Evolutionary conservation across 352 stramenopile species (phyloP).

Genomic region (Pythium insidiosum): DNA sequence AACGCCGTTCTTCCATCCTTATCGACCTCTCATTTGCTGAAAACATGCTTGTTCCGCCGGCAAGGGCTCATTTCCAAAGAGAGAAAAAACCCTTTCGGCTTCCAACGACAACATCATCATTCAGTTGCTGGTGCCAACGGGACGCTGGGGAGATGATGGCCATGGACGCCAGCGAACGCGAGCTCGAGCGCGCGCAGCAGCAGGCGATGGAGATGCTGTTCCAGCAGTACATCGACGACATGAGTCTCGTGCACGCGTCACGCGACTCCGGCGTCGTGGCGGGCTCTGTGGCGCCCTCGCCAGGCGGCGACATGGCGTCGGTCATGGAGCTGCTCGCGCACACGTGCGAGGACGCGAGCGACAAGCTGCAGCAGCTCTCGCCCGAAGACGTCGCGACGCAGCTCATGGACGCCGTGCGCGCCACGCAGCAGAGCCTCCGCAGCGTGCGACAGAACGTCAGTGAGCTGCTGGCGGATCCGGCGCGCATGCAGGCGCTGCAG

Average conservation of each 20-base stretch:
- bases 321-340: slow-evolving; percentile 63
- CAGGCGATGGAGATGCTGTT: slow-evolving; percentile 19
- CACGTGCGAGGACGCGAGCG: slow-evolving; percentile 52
- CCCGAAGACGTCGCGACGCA: slow-evolving; percentile 41
- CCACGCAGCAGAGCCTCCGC: slow-evolving; percentile 59
- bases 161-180: background rate
- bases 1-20: too few relatives aligned
- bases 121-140: too few relatives aligned
- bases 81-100: too few relatives aligned
- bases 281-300: background rate
- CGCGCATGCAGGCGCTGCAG: slow-evolving; percentile 49
- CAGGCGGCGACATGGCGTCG: slow-evolving; percentile 20
- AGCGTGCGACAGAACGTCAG: slow-evolving; percentile 42
- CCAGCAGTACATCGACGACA: slow-evolving; percentile 18
- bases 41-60: too few relatives aligned
- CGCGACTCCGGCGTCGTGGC: too few relatives aligned
- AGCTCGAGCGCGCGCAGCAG: slow-evolving; percentile 16
- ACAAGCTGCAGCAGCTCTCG: slow-evolving; percentile 36
- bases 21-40: too few relatives aligned
- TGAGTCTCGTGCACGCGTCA: background rate
- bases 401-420: slow-evolving; percentile 42
- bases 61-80: too few relatives aligned
- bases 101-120: too few relatives aligned
- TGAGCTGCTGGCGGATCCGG: slow-evolving; percentile 50
- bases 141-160: too few relatives aligned